phyloP scores from a whole-genome alignment of 768 basidiomycete genomes.

The Porphyrellus cyaneotinctus region DNA sequence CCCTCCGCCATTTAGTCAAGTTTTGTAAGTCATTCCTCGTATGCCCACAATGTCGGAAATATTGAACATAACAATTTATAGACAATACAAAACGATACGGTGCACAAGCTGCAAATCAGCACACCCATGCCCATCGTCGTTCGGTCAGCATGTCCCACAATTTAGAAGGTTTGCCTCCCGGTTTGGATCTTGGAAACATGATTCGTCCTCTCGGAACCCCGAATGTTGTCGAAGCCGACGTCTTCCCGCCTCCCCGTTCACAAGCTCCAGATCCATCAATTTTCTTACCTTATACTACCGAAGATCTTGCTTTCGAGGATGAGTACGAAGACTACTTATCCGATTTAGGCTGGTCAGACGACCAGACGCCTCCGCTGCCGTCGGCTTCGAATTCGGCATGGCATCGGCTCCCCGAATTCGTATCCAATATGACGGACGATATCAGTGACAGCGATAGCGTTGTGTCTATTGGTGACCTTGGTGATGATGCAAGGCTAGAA shows the following conservation, averaged over 20 bases:
- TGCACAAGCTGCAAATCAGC: slow-evolving; percentile 44
- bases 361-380: slow-evolving; percentile 40
- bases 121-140: slow-evolving; percentile 65
- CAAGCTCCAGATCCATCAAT: slow-evolving; percentile 79
- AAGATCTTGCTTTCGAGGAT: slow-evolving; percentile 92
- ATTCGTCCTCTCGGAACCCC: slow-evolving; percentile 74
- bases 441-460: slow-evolving; percentile 96
- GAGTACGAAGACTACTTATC: slow-evolving; percentile 96
- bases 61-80: slow-evolving; percentile 28
- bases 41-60: background rate
- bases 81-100: slow-evolving; percentile 93
- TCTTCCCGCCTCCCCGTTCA: slow-evolving; percentile 91
- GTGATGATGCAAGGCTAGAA: slow-evolving; percentile 70
- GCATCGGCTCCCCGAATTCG: slow-evolving; percentile 78
- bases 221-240: slow-evolving; percentile 78
- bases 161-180: slow-evolving; percentile 70
- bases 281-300: slow-evolving; percentile 87
- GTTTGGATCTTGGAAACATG: slow-evolving; percentile 69
- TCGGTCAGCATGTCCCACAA: slow-evolving; percentile 82
- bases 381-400: slow-evolving; percentile 56
- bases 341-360: slow-evolving; percentile 75
- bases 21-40: slow-evolving; percentile 65
- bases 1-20: slow-evolving; percentile 87
- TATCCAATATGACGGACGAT: slow-evolving; percentile 75
- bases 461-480: slow-evolving; percentile 82